Evolutionary conservation across 352 stramenopile genomes (phyloP).

Genomic region (Globisporangium paroecandrum): DNA sequence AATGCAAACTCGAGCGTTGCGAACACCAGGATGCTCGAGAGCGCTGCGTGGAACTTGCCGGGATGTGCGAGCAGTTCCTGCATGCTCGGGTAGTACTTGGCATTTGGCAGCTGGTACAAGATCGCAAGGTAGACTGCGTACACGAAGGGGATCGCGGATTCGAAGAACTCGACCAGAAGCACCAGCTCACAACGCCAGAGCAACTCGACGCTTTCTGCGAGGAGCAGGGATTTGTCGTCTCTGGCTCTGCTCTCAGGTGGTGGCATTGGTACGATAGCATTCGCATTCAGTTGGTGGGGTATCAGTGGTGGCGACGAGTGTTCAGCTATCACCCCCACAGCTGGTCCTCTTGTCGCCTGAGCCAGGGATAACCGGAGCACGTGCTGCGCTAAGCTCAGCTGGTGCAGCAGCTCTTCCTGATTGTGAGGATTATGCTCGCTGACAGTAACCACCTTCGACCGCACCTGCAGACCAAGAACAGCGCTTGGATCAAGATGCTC

Average conservation of each 20-base stretch:
- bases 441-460: not conserved
- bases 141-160: not conserved
- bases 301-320: not conserved
- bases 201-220: not conserved
- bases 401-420: not conserved
- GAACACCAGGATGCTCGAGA: not conserved
- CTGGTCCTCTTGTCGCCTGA: not conserved
- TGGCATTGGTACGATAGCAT: not conserved
- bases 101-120: not conserved
- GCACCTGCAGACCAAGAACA: not conserved
- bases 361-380: not conserved
- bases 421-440: not conserved
- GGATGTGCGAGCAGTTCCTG: not conserved
- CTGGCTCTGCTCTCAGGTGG: not conserved
- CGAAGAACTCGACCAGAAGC: constrained; percentile 1
- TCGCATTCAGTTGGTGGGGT: not conserved
- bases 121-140: not conserved
- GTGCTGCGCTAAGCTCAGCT: not conserved
- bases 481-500: not conserved
- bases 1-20: not conserved
- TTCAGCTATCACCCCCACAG: not conserved
- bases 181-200: constrained; percentile 1
- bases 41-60: not conserved
- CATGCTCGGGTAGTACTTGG: not conserved
- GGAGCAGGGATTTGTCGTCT: not conserved